Evolutionary conservation across 768 basidiomycete species (phyloP).

Genomic region (Trametes cubensis): DNA sequence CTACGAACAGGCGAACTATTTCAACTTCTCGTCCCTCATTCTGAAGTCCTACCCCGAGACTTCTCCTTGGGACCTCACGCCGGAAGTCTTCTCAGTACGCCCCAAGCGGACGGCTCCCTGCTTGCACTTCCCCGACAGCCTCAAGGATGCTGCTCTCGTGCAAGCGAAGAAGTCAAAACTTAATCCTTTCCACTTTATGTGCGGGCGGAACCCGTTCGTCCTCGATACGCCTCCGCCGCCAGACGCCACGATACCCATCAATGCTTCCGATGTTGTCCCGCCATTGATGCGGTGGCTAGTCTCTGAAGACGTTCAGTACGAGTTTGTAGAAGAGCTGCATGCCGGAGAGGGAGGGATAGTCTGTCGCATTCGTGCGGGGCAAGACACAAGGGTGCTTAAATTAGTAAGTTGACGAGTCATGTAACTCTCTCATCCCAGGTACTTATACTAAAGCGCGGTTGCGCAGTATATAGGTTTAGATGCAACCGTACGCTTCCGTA

Average conservation of each 20-base stretch:
- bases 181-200: conserved; percentile 9
- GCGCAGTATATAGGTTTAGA: too few species aligned
- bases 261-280: too few species aligned
- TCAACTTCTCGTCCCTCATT: not conserved
- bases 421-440: not conserved
- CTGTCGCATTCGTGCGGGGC: too few species aligned
- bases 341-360: too few species aligned
- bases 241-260: not conserved
- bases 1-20: not conserved
- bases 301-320: too few species aligned
- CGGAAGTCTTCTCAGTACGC: too few species aligned
- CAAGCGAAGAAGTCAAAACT: not conserved
- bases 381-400: too few species aligned
- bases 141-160: not conserved
- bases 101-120: not conserved
- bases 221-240: not conserved
- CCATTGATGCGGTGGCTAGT: not conserved
- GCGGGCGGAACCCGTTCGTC: conserved; percentile 10
- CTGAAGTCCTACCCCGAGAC: not conserved
- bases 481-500: not conserved
- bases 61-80: not conserved
- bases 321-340: too few species aligned
- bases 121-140: not conserved
- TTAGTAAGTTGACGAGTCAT: not conserved
- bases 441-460: too few species aligned